Percentiles rank a stretch among this genome's conserved stretches.
Conservation (phyloP, 805 yeast genomes). For the Jamesozyma gamospora region DNA sequence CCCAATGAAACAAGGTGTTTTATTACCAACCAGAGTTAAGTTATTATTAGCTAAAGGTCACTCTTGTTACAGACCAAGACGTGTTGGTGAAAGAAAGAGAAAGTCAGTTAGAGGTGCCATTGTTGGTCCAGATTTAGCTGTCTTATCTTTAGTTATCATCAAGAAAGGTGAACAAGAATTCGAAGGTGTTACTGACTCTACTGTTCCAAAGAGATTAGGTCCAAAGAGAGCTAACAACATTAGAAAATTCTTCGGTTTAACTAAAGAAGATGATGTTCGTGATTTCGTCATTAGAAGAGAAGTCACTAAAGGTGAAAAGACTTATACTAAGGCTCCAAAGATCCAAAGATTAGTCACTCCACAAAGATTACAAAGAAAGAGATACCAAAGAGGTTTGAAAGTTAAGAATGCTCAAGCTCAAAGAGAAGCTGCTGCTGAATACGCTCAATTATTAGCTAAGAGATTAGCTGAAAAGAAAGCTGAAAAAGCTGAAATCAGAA, state of each 20-base stretch:
- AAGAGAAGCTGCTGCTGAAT: slow-evolving; percentile 99
- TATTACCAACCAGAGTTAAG: slow-evolving; percentile 99
- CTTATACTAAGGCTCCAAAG: slow-evolving; percentile 99
- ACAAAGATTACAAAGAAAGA: slow-evolving; percentile 98
- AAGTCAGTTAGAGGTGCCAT: slow-evolving; percentile 99
- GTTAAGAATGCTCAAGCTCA: slow-evolving; percentile 95
- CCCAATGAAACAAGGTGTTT: slow-evolving; percentile 99
- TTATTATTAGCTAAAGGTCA: slow-evolving; percentile 86
- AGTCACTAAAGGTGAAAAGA: slow-evolving; percentile 94
- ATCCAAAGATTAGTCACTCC: slow-evolving; percentile 99
- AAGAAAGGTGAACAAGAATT: slow-evolving; percentile 97
- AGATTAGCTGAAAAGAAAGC: slow-evolving; percentile 98
- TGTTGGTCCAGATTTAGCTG: slow-evolving; percentile 95
- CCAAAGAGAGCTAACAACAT: slow-evolving; percentile 99
- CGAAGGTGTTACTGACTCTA: slow-evolving; percentile 88
- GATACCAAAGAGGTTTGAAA: slow-evolving; percentile 89
- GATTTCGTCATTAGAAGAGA: slow-evolving; percentile 96
- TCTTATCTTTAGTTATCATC: slow-evolving; percentile 81
- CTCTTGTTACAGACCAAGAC: slow-evolving; percentile 99
- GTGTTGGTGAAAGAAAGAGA: slow-evolving; percentile 99
- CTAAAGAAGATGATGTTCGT: slow-evolving; percentile 42
- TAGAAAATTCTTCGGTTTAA: slow-evolving; percentile 95
- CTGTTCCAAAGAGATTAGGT: slow-evolving; percentile 98
- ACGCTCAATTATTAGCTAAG: slow-evolving; percentile 96
- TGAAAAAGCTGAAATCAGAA: slow-evolving; percentile 95